phyloP scores from a whole-genome alignment of 2,329 filamentous ascomycete genomes.

The Colletotrichum ledebouriae region DNA sequence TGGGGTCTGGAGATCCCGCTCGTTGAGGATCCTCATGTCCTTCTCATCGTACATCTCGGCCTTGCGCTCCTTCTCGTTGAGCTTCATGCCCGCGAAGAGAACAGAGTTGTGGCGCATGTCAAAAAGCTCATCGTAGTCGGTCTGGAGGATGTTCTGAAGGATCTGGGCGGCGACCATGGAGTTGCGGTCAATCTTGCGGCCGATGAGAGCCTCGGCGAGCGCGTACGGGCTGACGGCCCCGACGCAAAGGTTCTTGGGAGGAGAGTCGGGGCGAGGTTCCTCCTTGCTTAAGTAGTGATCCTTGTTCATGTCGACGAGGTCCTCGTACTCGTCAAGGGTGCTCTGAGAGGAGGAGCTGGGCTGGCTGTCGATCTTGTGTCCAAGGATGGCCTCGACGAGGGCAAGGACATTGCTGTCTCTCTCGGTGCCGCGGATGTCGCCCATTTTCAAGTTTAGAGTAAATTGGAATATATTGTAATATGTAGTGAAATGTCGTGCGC shows the following conservation, averaged over 20 bases:
- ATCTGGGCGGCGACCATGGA: conserved; percentile 52
- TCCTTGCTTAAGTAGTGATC: conserved; percentile 44
- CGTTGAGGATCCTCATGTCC: conserved; percentile 58
- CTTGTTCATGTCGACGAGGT: conserved; percentile 48
- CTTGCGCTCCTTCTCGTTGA: conserved; percentile 54
- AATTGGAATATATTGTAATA: conserved; percentile 37
- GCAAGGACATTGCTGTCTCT: conserved; percentile 44
- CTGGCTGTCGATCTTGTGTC: conserved; percentile 49
- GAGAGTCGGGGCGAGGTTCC: conserved; percentile 51
- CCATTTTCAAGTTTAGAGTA: conserved; percentile 41
- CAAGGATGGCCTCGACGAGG: conserved; percentile 55
- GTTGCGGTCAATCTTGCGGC: conserved; percentile 55
- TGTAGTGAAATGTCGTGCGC: conserved; percentile 21
- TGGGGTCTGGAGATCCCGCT: conserved; percentile 57
- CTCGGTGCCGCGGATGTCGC: conserved; percentile 34
- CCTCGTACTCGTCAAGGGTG: conserved; percentile 52
- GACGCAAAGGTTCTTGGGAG: conserved; percentile 55
- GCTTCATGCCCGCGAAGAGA: conserved; percentile 57
- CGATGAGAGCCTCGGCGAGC: conserved; percentile 58
- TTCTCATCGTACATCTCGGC: conserved; percentile 55
- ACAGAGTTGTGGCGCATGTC: conserved; percentile 59
- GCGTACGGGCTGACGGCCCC: conserved; percentile 61
- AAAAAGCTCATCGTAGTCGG: conserved; percentile 62
- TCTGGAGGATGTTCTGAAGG: conserved; percentile 58
- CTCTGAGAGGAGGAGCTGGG: conserved; percentile 45